Conservation (phyloP, 2,329 filamentous ascomycete species). For the Diaporthe sp. region DNA sequence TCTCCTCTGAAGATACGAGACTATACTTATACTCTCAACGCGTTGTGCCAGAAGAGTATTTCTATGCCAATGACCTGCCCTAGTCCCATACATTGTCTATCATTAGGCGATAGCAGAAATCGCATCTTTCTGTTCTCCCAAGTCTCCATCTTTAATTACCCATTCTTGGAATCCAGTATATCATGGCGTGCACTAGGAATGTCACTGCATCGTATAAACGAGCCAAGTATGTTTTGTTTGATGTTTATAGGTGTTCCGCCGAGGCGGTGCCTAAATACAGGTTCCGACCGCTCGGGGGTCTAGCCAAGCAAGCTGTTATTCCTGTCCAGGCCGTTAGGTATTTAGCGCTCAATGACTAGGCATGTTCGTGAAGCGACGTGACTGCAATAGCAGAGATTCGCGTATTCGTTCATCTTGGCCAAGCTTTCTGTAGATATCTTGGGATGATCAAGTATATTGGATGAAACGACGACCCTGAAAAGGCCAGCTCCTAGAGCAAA, state of each 20-base stretch:
- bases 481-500: not conserved
- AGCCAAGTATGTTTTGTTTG: conserved; percentile 28
- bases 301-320: not conserved
- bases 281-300: not conserved
- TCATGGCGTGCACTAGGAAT: not conserved
- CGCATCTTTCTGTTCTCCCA: not conserved
- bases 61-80: not conserved
- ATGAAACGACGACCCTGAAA: conserved; percentile 2
- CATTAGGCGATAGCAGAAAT: not conserved
- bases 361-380: not conserved
- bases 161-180: conserved; percentile 1
- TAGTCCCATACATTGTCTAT: not conserved
- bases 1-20: not conserved
- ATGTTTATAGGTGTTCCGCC: conserved; percentile 23
- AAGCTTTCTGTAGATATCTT: conserved; percentile 28
- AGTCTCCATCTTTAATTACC: conserved; percentile 8
- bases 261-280: not conserved
- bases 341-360: conserved; percentile 9
- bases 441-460: conserved; percentile 22
- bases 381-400: not conserved
- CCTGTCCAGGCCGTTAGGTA: not conserved
- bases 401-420: not conserved
- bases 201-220: conserved; percentile 29
- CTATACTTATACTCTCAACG: conserved; percentile 6
- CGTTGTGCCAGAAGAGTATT: not conserved